Evolutionary conservation across 176 grass and related monocot genomes (phyloP).

Genomic region (Zoysia pacifica): DNA sequence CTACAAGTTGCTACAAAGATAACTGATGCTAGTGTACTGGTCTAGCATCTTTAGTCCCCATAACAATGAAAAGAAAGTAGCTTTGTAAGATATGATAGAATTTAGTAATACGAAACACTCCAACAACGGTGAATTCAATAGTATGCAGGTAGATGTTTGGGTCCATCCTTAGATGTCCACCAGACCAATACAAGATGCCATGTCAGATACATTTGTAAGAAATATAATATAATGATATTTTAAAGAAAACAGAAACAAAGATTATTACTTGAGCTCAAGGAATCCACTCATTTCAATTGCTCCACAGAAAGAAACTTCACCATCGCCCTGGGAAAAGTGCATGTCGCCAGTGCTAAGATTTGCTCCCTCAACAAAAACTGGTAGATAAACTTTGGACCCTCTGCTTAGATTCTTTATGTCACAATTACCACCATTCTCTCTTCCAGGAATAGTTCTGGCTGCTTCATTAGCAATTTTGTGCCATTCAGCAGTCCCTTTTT

Average conservation of each 20-base stretch:
- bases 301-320: slow-evolving; percentile 92
- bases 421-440: slow-evolving; percentile 93
- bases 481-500: slow-evolving; percentile 70
- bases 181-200: neutral
- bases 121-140: slow-evolving; percentile 2
- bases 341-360: slow-evolving; percentile 91
- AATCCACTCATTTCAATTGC: slow-evolving; percentile 99
- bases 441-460: slow-evolving; percentile 85
- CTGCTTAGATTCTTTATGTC: slow-evolving; percentile 94
- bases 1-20: slow-evolving; percentile 6
- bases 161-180: neutral
- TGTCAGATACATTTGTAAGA: neutral
- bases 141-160: neutral
- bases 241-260: slow-evolving; percentile 28
- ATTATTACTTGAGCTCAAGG: slow-evolving; percentile 89
- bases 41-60: neutral
- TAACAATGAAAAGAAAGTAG: neutral
- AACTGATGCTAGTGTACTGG: neutral
- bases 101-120: neutral
- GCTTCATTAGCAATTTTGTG: slow-evolving; percentile 77
- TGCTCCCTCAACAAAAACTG: slow-evolving; percentile 89
- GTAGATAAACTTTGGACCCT: slow-evolving; percentile 94
- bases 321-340: slow-evolving; percentile 94
- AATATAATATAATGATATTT: slow-evolving; percentile 18
- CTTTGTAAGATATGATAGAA: slow-evolving; percentile 9